phyloP scores from a whole-genome alignment of 2,329 filamentous ascomycete genomes.

The Thelonectria olida region DNA sequence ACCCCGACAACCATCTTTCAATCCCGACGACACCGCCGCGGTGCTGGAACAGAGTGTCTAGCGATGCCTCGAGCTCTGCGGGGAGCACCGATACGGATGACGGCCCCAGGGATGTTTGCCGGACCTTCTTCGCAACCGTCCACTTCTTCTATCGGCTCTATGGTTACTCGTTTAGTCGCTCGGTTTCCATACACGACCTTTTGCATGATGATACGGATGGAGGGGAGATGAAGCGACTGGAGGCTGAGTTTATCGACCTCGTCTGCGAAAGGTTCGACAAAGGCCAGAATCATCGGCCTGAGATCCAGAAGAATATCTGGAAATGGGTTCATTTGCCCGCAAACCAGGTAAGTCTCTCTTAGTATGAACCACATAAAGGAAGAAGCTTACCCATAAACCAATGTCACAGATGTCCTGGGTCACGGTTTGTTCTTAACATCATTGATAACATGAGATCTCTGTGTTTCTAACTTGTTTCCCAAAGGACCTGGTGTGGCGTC shows the following conservation, averaged over 20 bases:
- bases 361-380: neutral
- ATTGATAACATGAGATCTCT: neutral
- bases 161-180: neutral
- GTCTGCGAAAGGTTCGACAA: conserved; percentile 28
- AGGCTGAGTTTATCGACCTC: conserved; percentile 45
- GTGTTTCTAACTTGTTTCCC: neutral
- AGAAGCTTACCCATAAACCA: too few species aligned
- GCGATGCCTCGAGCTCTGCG: neutral
- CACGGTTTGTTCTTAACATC: neutral
- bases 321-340: neutral
- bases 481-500: neutral
- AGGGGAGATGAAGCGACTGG: conserved; percentile 32
- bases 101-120: neutral
- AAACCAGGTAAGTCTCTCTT: neutral
- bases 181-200: conserved; percentile 2
- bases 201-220: neutral
- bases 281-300: too few species aligned
- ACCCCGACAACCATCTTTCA: neutral
- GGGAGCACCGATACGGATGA: neutral
- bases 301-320: neutral
- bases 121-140: neutral
- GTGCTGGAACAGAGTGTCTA: neutral
- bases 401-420: neutral
- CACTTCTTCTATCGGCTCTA: conserved; percentile 5
- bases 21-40: neutral